These are phyloP conservation scores for Nakaseomyces delphensis DNA, from an alignment of 1,139 yeast genomes.

Conservation along the genomic window DNA sequence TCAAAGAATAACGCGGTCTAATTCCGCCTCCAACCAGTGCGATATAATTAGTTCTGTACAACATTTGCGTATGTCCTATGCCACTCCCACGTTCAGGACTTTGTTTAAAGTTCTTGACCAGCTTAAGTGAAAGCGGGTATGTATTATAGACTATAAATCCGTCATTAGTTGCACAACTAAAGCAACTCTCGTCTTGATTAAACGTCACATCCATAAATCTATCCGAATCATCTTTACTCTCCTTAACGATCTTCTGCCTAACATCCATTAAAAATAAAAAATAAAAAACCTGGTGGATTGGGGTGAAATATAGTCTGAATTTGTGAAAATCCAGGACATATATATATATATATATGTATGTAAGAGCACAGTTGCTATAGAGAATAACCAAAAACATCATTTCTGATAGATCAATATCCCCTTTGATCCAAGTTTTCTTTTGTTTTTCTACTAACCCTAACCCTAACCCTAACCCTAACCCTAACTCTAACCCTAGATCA, in stretches of 20 bases:
- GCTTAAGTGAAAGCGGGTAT: slow-evolving; percentile 76
- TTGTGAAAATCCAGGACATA: too few species aligned
- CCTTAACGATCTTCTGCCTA: slow-evolving; percentile 19
- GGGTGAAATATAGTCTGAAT: too few species aligned
- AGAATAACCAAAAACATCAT: too few species aligned
- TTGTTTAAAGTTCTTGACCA: slow-evolving; percentile 47
- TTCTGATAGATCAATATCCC: too few species aligned
- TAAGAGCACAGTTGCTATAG: too few species aligned
- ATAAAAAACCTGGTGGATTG: too few species aligned
- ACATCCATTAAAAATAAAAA: slow-evolving; percentile 16
- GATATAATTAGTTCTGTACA: slow-evolving; percentile 80
- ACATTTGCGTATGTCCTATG: slow-evolving; percentile 70
- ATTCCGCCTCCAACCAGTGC: slow-evolving; percentile 87
- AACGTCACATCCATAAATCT: slow-evolving; percentile 34
- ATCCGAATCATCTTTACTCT: slow-evolving; percentile 11
- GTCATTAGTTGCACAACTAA: slow-evolving; percentile 70
- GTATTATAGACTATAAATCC: slow-evolving; percentile 86
- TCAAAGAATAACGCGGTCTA: slow-evolving; percentile 66
- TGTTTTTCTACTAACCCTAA: too few species aligned
- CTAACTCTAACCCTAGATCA: too few species aligned
- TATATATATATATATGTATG: too few species aligned
- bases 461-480: too few species aligned
- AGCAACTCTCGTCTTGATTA: slow-evolving; percentile 87
- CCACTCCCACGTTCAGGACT: slow-evolving; percentile 36
- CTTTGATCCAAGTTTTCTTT: too few species aligned